Evolutionary conservation across 331 rosid genomes (phyloP).

Genomic region (Rosa hybrid): DNA sequence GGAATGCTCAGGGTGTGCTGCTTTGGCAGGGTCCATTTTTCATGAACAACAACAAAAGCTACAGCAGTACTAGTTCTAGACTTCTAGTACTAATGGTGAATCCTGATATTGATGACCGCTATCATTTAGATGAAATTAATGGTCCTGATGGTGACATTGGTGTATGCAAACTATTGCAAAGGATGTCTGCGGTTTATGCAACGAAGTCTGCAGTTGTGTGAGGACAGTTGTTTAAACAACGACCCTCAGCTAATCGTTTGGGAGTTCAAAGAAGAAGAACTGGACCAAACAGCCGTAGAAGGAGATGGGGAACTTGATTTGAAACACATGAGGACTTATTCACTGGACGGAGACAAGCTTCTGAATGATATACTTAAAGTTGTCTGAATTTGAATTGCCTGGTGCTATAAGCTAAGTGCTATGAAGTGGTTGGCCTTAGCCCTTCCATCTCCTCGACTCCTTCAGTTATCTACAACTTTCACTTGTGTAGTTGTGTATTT

Average conservation of each 20-base stretch:
- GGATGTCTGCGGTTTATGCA: neutral
- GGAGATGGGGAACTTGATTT: neutral
- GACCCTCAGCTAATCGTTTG: neutral
- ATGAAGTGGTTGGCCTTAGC: too few relatives aligned
- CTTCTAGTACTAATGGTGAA: neutral
- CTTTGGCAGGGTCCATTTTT: neutral
- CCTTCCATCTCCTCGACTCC: too few relatives aligned
- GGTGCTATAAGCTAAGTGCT: too few relatives aligned
- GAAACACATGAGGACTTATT: too few relatives aligned
- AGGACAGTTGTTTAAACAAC: neutral
- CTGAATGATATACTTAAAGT: too few relatives aligned
- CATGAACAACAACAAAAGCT: neutral
- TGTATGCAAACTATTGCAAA: neutral
- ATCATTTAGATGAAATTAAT: neutral
- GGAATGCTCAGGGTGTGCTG: neutral
- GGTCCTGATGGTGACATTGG: neutral
- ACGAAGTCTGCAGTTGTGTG: neutral
- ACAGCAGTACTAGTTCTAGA: neutral
- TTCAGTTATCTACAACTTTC: too few relatives aligned
- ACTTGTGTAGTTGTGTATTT: too few relatives aligned
- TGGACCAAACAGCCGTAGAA: neutral
- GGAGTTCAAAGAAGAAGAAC: neutral
- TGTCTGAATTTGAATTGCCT: too few relatives aligned
- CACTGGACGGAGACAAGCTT: too few relatives aligned
- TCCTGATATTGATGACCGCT: neutral